Base-by-base conservation (phyloP, 2,329 filamentous ascomycete species). In the Bipolaris gigantea region DNA sequence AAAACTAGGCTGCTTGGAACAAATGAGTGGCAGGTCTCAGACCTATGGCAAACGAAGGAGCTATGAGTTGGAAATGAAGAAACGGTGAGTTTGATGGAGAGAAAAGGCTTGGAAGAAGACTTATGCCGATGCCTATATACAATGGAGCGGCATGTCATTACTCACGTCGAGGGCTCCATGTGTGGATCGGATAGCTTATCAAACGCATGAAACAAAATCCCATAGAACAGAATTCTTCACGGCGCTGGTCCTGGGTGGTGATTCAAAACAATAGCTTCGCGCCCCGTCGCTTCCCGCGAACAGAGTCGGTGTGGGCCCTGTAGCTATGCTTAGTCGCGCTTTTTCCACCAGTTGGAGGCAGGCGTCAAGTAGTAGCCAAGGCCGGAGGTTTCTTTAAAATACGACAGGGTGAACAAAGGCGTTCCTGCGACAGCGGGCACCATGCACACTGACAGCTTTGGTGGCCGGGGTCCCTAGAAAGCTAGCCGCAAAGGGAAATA, bases 11-110 rank as follows among this genome's bases (percentile, higher is more conserved):
- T 63, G 16, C 61, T 64, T 48, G 62, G 61, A 64, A 62, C n/a
- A 61, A 73, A 73, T 61, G 71, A 75, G 71, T 68, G 72, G 68
- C 61, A 66, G 69, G 71, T 73, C 71, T 70, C 71, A 72, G 71
- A 73, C 71, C 70, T 51, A 54, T 54, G 42, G 51, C 59, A 54
- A 54, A 65, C 57, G 62, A 66, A 65, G 61, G 66, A 66, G 63
- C 59, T 59, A 60, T 56, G 40, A 54, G 40, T 44, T 57, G 65
- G 60, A 67, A 59, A 57, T 56, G 56, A 49, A 61, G 57, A 64
- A 59, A 62, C 53, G 53, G 59, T 30, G 48, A 60, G 63, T 62
- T 62, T 60, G 57, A 36, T 57, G 36, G 34, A 36, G 9, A 44
- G 42, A 33, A 33, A 51, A 54, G 47, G 39, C 42, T 15, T n/a